phyloP scores from a whole-genome alignment of 2,329 filamentous ascomycete species.

The Phialemonium atrogriseum region DNA sequence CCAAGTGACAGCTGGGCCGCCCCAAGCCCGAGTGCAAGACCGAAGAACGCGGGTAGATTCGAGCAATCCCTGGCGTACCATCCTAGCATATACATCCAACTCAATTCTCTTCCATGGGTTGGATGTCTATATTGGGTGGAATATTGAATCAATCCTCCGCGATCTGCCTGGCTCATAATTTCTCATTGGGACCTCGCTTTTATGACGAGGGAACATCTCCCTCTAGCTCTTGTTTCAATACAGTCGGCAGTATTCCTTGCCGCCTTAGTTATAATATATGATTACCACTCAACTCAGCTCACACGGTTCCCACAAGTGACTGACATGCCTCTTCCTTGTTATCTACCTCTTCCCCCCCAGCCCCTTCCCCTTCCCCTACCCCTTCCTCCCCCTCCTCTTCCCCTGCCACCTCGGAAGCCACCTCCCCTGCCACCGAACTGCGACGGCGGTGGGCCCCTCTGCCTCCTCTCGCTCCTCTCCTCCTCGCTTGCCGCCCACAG shows the following conservation, averaged over 20 bases:
- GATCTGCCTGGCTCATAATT: constrained; percentile 36
- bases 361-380: constrained; percentile 28
- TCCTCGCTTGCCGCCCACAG: constrained; percentile 64
- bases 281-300: not conserved
- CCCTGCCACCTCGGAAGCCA: constrained; percentile 19
- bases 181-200: constrained; percentile 35
- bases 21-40: too few relatives aligned
- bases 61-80: too few relatives aligned
- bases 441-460: constrained; percentile 44
- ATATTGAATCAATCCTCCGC: constrained; percentile 32
- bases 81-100: constrained; percentile 36
- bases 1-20: too few relatives aligned
- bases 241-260: too few relatives aligned
- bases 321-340: constrained; percentile 3
- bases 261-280: too few relatives aligned
- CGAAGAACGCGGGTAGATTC: too few relatives aligned
- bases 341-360: constrained; percentile 13
- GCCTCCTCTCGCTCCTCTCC: constrained; percentile 53
- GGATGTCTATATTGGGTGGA: constrained; percentile 37
- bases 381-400: constrained; percentile 25
- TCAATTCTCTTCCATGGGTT: constrained; percentile 28
- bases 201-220: constrained; percentile 34
- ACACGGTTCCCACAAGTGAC: too few relatives aligned
- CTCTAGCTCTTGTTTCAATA: not conserved
- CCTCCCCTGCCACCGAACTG: constrained; percentile 17